Percentiles rank a stretch among this genome's conserved stretches.
These are phyloP conservation scores for Cryptosporidium viatorum DNA, from an alignment of 169 alveolate genomes.

Conservation along the genomic window DNA sequence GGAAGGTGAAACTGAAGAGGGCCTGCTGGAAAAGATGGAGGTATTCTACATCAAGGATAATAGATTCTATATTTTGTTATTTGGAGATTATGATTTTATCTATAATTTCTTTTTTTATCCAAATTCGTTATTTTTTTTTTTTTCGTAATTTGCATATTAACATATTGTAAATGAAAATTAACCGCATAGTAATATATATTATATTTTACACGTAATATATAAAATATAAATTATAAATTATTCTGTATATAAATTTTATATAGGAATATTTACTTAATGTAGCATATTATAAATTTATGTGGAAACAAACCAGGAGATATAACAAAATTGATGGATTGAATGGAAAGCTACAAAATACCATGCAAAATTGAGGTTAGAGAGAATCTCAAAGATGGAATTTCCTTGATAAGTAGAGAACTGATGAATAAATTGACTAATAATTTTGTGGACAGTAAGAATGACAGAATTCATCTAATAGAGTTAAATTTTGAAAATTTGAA, in stretches of 20 bases:
- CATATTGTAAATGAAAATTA: too few species aligned
- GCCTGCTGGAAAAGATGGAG: background rate
- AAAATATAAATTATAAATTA: too few species aligned
- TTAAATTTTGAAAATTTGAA: background rate
- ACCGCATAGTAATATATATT: background rate
- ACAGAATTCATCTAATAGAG: background rate
- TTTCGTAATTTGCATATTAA: background rate
- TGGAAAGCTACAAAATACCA: background rate
- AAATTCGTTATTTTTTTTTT: background rate
- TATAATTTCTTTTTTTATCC: background rate
- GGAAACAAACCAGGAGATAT: background rate
- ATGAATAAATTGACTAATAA: background rate
- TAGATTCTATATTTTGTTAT: conserved; percentile 25
- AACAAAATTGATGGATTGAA: background rate
- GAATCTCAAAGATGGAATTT: conserved; percentile 16
- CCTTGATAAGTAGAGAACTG: background rate
- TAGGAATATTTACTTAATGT: too few species aligned
- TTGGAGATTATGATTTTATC: conserved; percentile 17
- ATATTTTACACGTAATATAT: background rate
- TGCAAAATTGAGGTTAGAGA: background rate
- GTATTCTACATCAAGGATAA: background rate
- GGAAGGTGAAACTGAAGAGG: background rate
- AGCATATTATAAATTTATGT: too few species aligned
- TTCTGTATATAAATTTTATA: too few species aligned
- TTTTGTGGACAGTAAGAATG: background rate